A percentile compares a stretch with the other conserved stretches of the same genome.
Evolutionary conservation across 148 eudicot species (phyloP).

Genomic region (Dianthus caryophyllus): DNA sequence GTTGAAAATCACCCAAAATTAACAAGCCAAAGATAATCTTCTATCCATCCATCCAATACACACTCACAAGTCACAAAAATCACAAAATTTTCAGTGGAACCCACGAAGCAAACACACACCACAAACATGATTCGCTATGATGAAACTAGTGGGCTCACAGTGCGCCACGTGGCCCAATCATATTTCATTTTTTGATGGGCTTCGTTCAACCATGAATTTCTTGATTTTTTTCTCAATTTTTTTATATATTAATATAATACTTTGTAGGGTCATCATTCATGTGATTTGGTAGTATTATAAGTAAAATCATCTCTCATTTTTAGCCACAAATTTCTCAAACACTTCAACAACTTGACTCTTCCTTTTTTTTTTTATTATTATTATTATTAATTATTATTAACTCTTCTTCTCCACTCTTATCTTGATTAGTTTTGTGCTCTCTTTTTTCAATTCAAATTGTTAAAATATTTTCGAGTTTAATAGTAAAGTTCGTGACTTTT

Average conservation of each 20-base stretch:
- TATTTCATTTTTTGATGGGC: conserved; percentile 22
- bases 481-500: conserved; percentile 4
- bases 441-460: no score
- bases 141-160: not conserved
- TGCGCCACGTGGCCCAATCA: conserved; percentile 26
- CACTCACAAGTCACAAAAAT: no score
- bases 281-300: conserved; percentile 1
- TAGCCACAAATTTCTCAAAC: conserved; percentile 26
- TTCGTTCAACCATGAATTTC: conserved; percentile 27
- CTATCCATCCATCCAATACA: not conserved
- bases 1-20: not conserved
- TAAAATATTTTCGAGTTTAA: not conserved
- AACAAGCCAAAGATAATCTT: not conserved
- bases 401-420: not conserved
- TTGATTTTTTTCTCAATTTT: not conserved
- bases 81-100: no score
- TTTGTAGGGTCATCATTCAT: conserved; percentile 6
- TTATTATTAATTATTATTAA: conserved; percentile 11
- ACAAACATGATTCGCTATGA: conserved; percentile 22
- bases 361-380: no score
- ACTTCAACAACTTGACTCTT: not conserved
- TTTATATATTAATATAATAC: no score
- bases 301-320: not conserved
- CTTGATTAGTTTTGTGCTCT: not conserved
- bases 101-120: conserved; percentile 4